A percentile compares a stretch with the other conserved stretches of the same genome.
phyloP scores from a whole-genome alignment of 441 rosid genomes.

The Flueggea neowawraea region DNA sequence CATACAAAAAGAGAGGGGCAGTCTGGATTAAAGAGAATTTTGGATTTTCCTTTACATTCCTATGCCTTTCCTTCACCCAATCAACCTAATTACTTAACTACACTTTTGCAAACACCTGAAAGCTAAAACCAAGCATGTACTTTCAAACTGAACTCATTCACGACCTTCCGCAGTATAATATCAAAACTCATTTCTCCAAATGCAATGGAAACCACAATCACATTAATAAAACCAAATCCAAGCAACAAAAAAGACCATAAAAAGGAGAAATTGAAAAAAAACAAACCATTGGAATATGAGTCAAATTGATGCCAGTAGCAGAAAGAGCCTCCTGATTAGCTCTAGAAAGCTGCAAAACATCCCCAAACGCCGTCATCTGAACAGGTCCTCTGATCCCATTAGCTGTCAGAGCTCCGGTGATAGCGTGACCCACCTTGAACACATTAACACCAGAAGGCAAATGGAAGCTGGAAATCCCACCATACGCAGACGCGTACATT shows the following conservation, averaged over 20 bases:
- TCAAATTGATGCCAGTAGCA: slow-evolving; percentile 60
- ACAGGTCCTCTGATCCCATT: slow-evolving; percentile 88
- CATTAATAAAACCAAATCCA: neutral
- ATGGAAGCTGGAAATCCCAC: slow-evolving; percentile 94
- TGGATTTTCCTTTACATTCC: too few relatives aligned
- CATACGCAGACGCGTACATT: slow-evolving; percentile 77
- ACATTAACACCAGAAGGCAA: slow-evolving; percentile 61
- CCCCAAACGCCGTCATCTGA: slow-evolving; percentile 83
- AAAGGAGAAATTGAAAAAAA: neutral
- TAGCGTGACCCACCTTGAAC: slow-evolving; percentile 44
- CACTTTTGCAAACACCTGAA: too few relatives aligned
- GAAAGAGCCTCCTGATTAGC: slow-evolving; percentile 71
- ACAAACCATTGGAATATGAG: slow-evolving; percentile 68
- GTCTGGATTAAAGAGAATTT: too few relatives aligned
- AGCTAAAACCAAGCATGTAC: too few relatives aligned
- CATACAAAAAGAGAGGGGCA: too few relatives aligned
- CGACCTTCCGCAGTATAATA: neutral
- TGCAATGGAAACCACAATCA: neutral
- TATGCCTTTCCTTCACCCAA: too few relatives aligned
- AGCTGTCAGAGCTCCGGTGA: slow-evolving; percentile 64
- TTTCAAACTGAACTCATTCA: too few relatives aligned
- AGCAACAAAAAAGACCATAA: neutral
- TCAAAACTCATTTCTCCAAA: too few relatives aligned
- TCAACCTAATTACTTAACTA: too few relatives aligned
- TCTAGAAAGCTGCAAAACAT: slow-evolving; percentile 62